Evolutionary conservation across 345 rosid species (phyloP).

Genomic region (Zanthoxylum bungeanum): DNA sequence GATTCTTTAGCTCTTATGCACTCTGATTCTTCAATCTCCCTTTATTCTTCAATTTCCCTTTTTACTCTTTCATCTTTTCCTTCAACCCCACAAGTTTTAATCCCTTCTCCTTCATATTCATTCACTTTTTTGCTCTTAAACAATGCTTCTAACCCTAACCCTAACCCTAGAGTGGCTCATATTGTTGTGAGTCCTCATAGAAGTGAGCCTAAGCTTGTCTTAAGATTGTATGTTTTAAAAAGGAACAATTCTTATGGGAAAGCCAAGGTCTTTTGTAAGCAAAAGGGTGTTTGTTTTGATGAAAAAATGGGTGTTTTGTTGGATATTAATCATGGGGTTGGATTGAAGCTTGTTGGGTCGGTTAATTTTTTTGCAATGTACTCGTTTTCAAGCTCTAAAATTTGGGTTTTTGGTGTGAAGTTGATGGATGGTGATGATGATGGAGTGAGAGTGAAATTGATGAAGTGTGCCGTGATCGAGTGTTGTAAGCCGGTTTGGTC

Average conservation of each 20-base stretch:
- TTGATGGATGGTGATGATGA: slow-evolving; percentile 27
- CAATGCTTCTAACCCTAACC: slow-evolving; percentile 7
- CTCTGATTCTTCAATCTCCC: slow-evolving; percentile 62
- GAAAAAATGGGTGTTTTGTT: slow-evolving; percentile 54
- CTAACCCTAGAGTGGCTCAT: slow-evolving; percentile 42
- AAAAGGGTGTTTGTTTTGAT: slow-evolving; percentile 58
- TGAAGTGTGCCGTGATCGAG: slow-evolving; percentile 69
- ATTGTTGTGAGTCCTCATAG: slow-evolving; percentile 50
- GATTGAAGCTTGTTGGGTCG: slow-evolving; percentile 61
- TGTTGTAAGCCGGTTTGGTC: slow-evolving; percentile 65
- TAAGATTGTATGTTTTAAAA: slow-evolving; percentile 42
- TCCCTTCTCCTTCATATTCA: slow-evolving; percentile 32
- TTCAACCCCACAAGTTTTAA: slow-evolving; percentile 25
- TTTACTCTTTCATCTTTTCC: slow-evolving; percentile 32
- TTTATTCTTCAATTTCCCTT: slow-evolving; percentile 46
- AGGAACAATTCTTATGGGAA: slow-evolving; percentile 36
- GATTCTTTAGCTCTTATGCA: slow-evolving; percentile 64
- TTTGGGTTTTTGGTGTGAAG: slow-evolving; percentile 59
- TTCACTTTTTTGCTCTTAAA: slow-evolving; percentile 25
- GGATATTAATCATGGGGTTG: slow-evolving; percentile 54
- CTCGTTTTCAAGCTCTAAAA: slow-evolving; percentile 53
- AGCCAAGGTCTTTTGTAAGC: slow-evolving; percentile 51
- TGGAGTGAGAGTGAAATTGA: slow-evolving; percentile 51
- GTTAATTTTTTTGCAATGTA: slow-evolving; percentile 63
- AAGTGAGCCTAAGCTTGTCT: slow-evolving; percentile 56